These are phyloP conservation scores for Clavispora santaluciae DNA, from an alignment of 805 yeast genomes.

Conservation along the genomic window DNA sequence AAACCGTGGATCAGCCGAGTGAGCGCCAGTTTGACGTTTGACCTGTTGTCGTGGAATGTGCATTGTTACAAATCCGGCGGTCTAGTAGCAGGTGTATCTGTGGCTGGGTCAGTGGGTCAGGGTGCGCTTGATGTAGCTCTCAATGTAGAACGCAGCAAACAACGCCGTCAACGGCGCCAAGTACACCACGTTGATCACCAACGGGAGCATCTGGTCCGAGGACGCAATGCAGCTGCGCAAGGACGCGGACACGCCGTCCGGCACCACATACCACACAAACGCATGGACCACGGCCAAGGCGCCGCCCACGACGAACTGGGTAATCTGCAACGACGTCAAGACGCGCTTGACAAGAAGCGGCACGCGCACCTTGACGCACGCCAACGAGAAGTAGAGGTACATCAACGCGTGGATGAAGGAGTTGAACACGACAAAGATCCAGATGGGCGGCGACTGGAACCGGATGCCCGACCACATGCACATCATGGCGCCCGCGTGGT, in stretches of 20 bases:
- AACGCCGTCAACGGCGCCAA: slow-evolving; percentile 63
- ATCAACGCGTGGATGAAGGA: slow-evolving; percentile 72
- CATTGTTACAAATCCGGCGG: too few relatives aligned
- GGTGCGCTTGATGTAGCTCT: slow-evolving; percentile 44
- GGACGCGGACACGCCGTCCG: slow-evolving; percentile 28
- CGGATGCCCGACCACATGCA: slow-evolving; percentile 79
- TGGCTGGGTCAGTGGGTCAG: too few relatives aligned
- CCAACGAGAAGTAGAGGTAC: slow-evolving; percentile 64
- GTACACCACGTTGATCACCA: slow-evolving; percentile 57
- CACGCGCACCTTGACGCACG: slow-evolving; percentile 53
- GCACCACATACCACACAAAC: slow-evolving; percentile 55
- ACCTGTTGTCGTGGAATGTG: too few relatives aligned
- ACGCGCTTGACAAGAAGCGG: slow-evolving; percentile 54
- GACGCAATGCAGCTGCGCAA: slow-evolving; percentile 46
- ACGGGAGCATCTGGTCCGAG: slow-evolving; percentile 58
- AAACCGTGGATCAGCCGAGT: too few relatives aligned
- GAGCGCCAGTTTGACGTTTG: too few relatives aligned
- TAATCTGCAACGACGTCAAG: slow-evolving; percentile 63
- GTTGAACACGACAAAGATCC: slow-evolving; percentile 77
- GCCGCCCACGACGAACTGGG: slow-evolving; percentile 67
- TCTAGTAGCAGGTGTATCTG: too few relatives aligned
- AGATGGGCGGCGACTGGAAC: slow-evolving; percentile 67
- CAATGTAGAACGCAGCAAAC: slow-evolving; percentile 62
- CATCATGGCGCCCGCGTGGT: slow-evolving; percentile 76
- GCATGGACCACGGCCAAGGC: slow-evolving; percentile 60